phyloP scores from a whole-genome alignment of 2,329 filamentous ascomycete species.

The Aspergillus fijiensis region DNA sequence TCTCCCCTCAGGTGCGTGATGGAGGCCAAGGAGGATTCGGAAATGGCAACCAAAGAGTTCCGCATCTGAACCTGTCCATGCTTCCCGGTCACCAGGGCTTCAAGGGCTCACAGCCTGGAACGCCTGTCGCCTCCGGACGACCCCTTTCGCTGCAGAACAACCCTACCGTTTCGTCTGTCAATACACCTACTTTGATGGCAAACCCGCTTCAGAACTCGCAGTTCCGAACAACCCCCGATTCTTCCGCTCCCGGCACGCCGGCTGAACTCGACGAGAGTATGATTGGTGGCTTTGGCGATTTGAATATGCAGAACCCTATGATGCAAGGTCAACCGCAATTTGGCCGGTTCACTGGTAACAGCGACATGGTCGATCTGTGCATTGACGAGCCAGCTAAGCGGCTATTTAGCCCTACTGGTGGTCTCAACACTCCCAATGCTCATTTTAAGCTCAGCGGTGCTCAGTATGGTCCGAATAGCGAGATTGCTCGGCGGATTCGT shows the following conservation, averaged over 20 bases:
- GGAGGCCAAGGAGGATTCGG: slow-evolving; percentile 63
- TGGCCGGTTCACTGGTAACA: slow-evolving; percentile 46
- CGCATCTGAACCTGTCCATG: slow-evolving; percentile 78
- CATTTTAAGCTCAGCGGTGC: slow-evolving; percentile 73
- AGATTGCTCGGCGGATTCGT: slow-evolving; percentile 66
- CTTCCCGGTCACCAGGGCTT: slow-evolving; percentile 74
- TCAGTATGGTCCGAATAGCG: slow-evolving; percentile 74
- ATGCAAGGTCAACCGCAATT: slow-evolving; percentile 45
- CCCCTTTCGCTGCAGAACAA: slow-evolving; percentile 81
- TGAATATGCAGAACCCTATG: slow-evolving; percentile 55
- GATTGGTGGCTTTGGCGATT: slow-evolving; percentile 61
- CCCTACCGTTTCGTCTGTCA: slow-evolving; percentile 94
- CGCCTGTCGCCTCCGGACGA: slow-evolving; percentile 69
- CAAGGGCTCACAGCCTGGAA: slow-evolving; percentile 80
- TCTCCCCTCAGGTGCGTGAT: slow-evolving; percentile 65
- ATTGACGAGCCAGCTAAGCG: slow-evolving; percentile 96
- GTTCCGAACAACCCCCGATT: slow-evolving; percentile 59
- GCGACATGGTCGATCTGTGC: slow-evolving; percentile 59
- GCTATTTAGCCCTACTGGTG: slow-evolving; percentile 80
- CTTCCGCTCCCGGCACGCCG: slow-evolving; percentile 68
- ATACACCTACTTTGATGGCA: slow-evolving; percentile 85
- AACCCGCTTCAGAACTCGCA: slow-evolving; percentile 64
- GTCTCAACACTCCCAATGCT: slow-evolving; percentile 64
- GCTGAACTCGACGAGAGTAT: slow-evolving; percentile 74
- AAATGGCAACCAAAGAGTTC: slow-evolving; percentile 55